Evolutionary conservation across 2,329 filamentous ascomycete genomes (phyloP).

Genomic region (Coniochaeta ligniaria): DNA sequence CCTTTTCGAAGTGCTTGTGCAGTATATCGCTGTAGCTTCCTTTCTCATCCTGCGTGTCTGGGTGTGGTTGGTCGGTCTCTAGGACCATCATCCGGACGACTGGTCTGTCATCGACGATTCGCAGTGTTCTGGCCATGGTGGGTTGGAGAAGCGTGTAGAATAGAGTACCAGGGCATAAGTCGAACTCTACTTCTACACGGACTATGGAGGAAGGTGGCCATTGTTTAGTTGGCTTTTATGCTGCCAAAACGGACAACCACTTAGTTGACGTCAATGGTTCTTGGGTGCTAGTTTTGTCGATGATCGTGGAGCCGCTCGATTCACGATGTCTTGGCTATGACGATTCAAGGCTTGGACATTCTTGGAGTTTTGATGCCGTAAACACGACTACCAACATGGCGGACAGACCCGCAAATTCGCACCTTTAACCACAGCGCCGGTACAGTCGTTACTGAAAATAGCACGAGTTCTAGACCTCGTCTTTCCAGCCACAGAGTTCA

Average conservation of each 20-base stretch:
- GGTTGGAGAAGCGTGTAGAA: neutral
- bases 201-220: too few relatives aligned
- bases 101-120: neutral
- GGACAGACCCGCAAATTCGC: neutral
- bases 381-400: neutral
- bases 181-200: too few relatives aligned
- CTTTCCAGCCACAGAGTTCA: neutral
- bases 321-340: neutral
- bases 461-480: neutral
- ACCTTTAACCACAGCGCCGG: neutral
- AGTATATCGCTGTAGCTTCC: slow-evolving; percentile 38
- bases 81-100: slow-evolving; percentile 40
- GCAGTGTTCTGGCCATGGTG: neutral
- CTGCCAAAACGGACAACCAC: neutral
- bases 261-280: neutral
- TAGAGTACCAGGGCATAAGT: neutral
- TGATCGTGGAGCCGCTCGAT: neutral
- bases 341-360: neutral
- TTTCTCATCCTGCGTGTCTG: slow-evolving; percentile 37
- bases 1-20: too few relatives aligned
- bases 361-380: neutral
- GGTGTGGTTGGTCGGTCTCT: slow-evolving; percentile 50
- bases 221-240: neutral
- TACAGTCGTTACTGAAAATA: neutral
- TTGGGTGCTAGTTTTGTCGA: neutral